phyloP scores from a whole-genome alignment of 2,329 filamentous ascomycete species.

The Fusarium pseudoanthophilum region DNA sequence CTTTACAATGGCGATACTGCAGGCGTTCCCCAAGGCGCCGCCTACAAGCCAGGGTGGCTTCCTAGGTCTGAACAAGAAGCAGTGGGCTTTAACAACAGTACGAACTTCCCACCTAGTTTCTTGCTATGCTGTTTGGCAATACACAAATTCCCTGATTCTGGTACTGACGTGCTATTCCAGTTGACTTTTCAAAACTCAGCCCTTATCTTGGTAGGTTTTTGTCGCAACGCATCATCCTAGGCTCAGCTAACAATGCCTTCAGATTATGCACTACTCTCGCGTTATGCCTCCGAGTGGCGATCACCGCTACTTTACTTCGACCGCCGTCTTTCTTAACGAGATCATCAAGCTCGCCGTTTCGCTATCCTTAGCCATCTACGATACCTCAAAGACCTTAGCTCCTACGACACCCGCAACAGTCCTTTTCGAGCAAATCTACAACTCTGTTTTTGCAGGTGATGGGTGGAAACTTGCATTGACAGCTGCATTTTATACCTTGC shows the following conservation, averaged over 20 bases:
- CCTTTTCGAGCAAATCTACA: conserved; percentile 82
- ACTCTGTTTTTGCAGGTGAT: conserved; percentile 85
- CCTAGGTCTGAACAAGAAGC: conserved; percentile 42
- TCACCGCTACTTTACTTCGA: conserved; percentile 92
- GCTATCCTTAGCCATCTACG: conserved; percentile 86
- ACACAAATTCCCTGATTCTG: background rate
- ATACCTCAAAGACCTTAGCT: conserved; percentile 80
- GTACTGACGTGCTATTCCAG: conserved; percentile 54
- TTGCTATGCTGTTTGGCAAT: background rate
- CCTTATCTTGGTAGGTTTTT: conserved; percentile 71
- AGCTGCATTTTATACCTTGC: conserved; percentile 86
- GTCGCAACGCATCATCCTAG: conserved; percentile 1
- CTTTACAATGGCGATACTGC: conserved; percentile 40
- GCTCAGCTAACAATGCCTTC: conserved; percentile 50
- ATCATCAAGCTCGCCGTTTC: conserved; percentile 89
- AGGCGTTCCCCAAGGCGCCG: conserved; percentile 17
- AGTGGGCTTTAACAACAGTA: conserved; percentile 42
- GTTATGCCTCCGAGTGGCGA: conserved; percentile 88
- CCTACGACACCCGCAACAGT: conserved; percentile 83
- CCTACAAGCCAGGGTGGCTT: conserved; percentile 29
- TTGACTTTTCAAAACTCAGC: conserved; percentile 81
- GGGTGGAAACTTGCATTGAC: conserved; percentile 96
- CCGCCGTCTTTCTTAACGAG: conserved; percentile 93
- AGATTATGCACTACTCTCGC: conserved; percentile 95
- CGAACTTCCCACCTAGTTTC: background rate